Base-by-base conservation (phyloP, 1,139 yeast genomes). In the Taphrina communis region DNA sequence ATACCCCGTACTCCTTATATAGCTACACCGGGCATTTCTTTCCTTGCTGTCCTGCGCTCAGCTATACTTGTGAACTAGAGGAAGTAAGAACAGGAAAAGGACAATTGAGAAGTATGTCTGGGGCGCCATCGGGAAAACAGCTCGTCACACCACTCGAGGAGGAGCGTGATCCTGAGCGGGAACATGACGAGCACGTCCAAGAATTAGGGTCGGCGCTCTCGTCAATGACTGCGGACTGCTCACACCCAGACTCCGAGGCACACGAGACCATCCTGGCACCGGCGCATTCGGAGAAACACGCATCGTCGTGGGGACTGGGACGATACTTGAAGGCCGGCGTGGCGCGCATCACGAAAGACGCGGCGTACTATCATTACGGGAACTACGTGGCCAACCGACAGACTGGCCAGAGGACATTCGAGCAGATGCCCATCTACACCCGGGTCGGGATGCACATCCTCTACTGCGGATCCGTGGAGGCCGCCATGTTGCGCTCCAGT, bases 381-480 rank as follows among this genome's bases (percentile, higher is more conserved):
- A 59, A 59, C 55, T 59, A 46, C 44, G 65, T 59, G 19, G 41
- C 38, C 44, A 41, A 46, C 17, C 41, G 65, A 7, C 17, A 9
- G 44, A 59, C 65, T 11, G 65, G 65, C 1, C 25, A 25, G 44
- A 9, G 44, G 42, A 59, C 31, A 25, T 59, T 44, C n/a, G 65
- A 59, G 65, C 44, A 44, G 55, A 59, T 59, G 65, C 65, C 65
- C 8, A 31, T 59, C 21, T 59, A 59, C 55, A 48, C 65, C 25
- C 11, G 65, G 31, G 44, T 59, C 9, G 65, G 65, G 31, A 59
- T 59, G 65, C 65, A 59, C 19, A 35, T 59, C 19, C 55, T 59
- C 25, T 59, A 59, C 55, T 56, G 60, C 19, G 60, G 60, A 38
- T 56, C 60, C n/a, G 21, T 56, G 50, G 50, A 38, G 55, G 41